Percentiles rank a stretch among this genome's conserved stretches.
These are phyloP conservation scores for Laguncularia racemosa DNA, from an alignment of 345 rosid species.

Conservation along the genomic window DNA sequence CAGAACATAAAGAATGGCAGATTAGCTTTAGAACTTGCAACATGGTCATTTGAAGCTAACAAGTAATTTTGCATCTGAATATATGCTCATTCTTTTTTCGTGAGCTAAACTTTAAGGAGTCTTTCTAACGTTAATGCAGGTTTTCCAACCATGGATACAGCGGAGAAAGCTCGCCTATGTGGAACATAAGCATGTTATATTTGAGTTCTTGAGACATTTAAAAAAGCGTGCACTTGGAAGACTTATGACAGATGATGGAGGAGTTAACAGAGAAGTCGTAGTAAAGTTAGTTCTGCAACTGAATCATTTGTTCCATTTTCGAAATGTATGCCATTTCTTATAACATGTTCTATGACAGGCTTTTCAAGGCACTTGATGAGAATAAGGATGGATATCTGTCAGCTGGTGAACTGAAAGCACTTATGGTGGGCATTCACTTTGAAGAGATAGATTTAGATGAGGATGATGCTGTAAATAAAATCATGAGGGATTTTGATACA, in stretches of 20 bases:
- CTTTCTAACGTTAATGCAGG: slow-evolving; percentile 18
- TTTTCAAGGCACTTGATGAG: slow-evolving; percentile 61
- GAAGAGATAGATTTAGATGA: slow-evolving; percentile 65
- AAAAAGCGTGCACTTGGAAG: slow-evolving; percentile 58
- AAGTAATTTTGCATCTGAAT: not conserved
- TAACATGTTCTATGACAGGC: slow-evolving; percentile 30
- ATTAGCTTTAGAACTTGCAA: too few relatives aligned
- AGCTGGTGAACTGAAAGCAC: slow-evolving; percentile 49
- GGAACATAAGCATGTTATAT: slow-evolving; percentile 45
- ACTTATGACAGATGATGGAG: slow-evolving; percentile 53
- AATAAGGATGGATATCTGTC: slow-evolving; percentile 41
- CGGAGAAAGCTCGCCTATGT: slow-evolving; percentile 18
- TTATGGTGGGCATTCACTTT: slow-evolving; percentile 67
- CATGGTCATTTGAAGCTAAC: too few relatives aligned
- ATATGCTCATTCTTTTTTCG: too few relatives aligned
- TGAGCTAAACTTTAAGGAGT: not conserved
- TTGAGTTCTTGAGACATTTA: slow-evolving; percentile 64
- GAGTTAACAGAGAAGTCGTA: slow-evolving; percentile 41
- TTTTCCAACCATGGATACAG: slow-evolving; percentile 34
- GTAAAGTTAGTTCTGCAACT: slow-evolving; percentile 29
- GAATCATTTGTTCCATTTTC: not conserved
- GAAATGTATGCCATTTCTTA: not conserved
- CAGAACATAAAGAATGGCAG: too few relatives aligned
- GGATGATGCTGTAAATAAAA: slow-evolving; percentile 51
- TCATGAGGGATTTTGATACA: slow-evolving; percentile 67